These are phyloP conservation scores for Anthoceros angustus DNA, from an alignment of 225 moss, liverwort and hornwort genomes.

Conservation along the genomic window DNA sequence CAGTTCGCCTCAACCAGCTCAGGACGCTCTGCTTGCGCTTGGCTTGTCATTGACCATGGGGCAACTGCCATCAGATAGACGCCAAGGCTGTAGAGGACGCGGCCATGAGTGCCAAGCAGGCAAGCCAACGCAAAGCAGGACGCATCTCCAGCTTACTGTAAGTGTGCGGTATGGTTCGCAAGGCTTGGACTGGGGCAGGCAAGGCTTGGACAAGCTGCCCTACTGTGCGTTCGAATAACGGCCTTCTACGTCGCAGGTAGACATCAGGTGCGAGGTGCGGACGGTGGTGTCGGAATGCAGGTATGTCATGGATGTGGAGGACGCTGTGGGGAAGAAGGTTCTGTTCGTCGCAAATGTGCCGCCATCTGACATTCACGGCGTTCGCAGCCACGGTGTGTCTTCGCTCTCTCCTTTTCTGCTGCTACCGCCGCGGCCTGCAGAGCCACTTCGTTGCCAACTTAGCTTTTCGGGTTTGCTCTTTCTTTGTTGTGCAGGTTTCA, in stretches of 20 bases:
- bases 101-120: constrained; percentile 59
- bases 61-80: constrained; percentile 24
- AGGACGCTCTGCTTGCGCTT: background rate
- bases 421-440: background rate
- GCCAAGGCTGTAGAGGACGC: constrained; percentile 48
- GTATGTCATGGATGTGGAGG: constrained; percentile 82
- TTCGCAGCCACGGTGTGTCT: constrained; percentile 50
- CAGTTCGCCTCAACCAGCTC: too few relatives aligned
- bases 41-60: background rate
- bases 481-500: constrained; percentile 12
- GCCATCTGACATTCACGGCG: constrained; percentile 39
- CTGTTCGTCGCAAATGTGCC: constrained; percentile 54
- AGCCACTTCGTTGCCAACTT: background rate
- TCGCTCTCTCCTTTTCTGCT: background rate
- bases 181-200: too few relatives aligned
- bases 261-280: constrained; percentile 59
- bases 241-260: constrained; percentile 34
- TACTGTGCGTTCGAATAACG: background rate
- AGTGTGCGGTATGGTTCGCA: background rate
- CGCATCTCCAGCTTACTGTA: constrained; percentile 24
- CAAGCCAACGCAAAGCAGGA: constrained; percentile 31
- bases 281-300: constrained; percentile 65
- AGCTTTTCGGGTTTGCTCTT: background rate
- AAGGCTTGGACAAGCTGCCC: background rate
- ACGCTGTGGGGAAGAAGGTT: constrained; percentile 77